Evolutionary conservation across 805 yeast species (phyloP).

Genomic region (Candida vartiovaarae): DNA sequence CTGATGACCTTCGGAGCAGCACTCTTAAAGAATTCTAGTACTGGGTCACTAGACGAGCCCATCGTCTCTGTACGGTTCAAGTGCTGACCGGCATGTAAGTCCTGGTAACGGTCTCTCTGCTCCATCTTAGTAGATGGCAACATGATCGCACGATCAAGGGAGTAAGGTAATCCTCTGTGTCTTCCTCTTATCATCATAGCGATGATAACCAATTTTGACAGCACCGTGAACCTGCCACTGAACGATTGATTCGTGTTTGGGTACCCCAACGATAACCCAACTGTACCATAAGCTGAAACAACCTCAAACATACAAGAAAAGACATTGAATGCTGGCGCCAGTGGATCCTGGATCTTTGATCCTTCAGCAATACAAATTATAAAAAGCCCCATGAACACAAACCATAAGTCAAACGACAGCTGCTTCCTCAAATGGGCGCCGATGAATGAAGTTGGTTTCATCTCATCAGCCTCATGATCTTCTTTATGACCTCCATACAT

Average conservation of each 20-base stretch:
- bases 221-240: slow-evolving; percentile 57
- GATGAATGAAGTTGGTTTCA: slow-evolving; percentile 53
- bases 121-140: slow-evolving; percentile 65
- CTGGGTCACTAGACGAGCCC: slow-evolving; percentile 21
- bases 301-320: slow-evolving; percentile 80
- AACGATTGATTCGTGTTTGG: slow-evolving; percentile 63
- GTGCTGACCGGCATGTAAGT: slow-evolving; percentile 16
- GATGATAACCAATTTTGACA: slow-evolving; percentile 79
- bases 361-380: slow-evolving; percentile 86
- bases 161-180: slow-evolving; percentile 92
- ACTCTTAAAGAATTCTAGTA: slow-evolving; percentile 22
- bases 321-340: slow-evolving; percentile 47
- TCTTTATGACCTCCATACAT: slow-evolving; percentile 37
- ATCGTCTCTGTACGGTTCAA: slow-evolving; percentile 17
- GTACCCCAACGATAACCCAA: slow-evolving; percentile 85
- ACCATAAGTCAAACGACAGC: slow-evolving; percentile 93
- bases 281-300: slow-evolving; percentile 94
- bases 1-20: slow-evolving; percentile 23
- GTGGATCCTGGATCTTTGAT: slow-evolving; percentile 39
- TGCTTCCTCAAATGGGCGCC: slow-evolving; percentile 88
- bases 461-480: slow-evolving; percentile 17
- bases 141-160: slow-evolving; percentile 90
- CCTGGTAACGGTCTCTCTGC: slow-evolving; percentile 44
- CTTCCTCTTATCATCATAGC: slow-evolving; percentile 93
- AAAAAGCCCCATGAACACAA: slow-evolving; percentile 76